Percentiles rank a stretch among this genome's conserved stretches.
Evolutionary conservation across 345 rosid species (phyloP).

Genomic region (Pistacia atlantica): DNA sequence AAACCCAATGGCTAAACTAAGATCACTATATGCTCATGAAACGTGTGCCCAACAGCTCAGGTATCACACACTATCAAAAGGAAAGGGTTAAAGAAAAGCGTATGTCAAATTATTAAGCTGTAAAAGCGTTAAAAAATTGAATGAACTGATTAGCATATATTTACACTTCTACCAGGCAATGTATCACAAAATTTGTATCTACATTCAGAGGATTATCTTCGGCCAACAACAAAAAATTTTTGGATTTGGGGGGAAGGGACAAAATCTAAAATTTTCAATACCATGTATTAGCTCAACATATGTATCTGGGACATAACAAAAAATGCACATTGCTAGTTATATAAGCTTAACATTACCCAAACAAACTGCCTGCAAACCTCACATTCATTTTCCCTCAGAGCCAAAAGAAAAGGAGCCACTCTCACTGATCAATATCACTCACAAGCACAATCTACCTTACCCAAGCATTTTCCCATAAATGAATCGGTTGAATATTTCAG

Average conservation of each 20-base stretch:
- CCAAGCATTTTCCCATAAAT: neutral
- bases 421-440: neutral
- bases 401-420: neutral
- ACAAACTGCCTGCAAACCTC: neutral
- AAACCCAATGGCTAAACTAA: neutral
- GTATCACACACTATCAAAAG: neutral
- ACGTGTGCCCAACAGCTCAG: neutral
- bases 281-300: neutral
- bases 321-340: neutral
- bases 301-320: neutral
- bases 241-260: neutral
- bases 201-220: neutral
- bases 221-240: neutral
- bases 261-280: neutral
- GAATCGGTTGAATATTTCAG: neutral
- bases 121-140: neutral
- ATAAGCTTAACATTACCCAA: neutral
- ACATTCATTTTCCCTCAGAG: neutral
- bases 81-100: neutral
- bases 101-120: neutral
- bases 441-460: neutral
- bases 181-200: neutral
- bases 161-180: neutral
- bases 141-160: neutral
- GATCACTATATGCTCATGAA: slow-evolving; percentile 1